phyloP scores from a whole-genome alignment of 2,329 filamentous ascomycete genomes.

The Pseudogymnoascus sp. region DNA sequence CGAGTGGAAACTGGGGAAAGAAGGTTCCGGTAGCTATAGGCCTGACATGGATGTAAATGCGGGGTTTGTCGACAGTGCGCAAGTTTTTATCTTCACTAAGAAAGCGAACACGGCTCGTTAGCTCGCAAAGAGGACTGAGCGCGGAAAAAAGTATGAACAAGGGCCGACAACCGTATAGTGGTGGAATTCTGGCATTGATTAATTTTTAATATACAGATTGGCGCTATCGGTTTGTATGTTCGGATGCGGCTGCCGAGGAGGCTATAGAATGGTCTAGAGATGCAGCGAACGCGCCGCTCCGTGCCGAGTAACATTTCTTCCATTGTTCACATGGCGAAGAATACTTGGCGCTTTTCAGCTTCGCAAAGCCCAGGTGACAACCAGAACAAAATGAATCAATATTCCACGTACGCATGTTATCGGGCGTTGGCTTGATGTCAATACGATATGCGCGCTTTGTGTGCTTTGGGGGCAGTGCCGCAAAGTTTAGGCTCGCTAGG shows the following conservation, averaged over 20 bases:
- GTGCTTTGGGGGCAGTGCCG: neutral
- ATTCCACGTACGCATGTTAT: neutral
- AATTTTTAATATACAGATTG: conserved; percentile 4
- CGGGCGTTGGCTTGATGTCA: neutral
- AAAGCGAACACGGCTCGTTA: neutral
- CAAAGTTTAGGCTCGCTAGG: neutral
- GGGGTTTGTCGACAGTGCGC: neutral
- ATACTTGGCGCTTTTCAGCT: neutral
- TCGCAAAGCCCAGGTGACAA: neutral
- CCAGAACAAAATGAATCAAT: neutral
- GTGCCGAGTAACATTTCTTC: neutral
- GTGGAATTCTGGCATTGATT: conserved; percentile 1
- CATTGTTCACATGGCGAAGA: neutral
- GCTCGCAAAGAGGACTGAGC: neutral
- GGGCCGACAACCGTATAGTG: conserved; percentile 3
- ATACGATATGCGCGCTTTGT: neutral
- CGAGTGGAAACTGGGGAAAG: conserved; percentile 2
- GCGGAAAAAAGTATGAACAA: conserved; percentile 4
- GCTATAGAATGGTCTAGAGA: neutral
- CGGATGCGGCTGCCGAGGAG: conserved; percentile 1
- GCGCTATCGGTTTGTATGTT: conserved; percentile 4
- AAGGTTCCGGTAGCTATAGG: conserved; percentile 6
- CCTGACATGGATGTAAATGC: neutral
- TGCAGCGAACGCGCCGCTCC: neutral
- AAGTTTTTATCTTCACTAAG: neutral